These are phyloP conservation scores for Trypanosoma rangeli DNA, from an alignment of 208 protist genomes.

Conservation along the genomic window DNA sequence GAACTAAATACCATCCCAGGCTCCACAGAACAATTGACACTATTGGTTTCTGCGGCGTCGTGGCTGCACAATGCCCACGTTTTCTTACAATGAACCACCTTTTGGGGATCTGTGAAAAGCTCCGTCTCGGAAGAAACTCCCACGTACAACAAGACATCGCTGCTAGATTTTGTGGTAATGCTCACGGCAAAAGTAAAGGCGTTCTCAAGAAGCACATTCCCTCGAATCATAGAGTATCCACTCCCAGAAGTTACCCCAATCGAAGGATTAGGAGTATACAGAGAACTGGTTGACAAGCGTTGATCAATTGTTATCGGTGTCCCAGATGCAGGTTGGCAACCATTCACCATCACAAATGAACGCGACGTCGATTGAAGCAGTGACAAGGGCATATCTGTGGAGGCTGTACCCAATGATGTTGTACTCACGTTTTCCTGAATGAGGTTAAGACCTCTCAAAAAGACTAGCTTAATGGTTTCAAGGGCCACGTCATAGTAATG, in stretches of 20 bases:
- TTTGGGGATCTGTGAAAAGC: constrained; percentile 43
- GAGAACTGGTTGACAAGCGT: constrained; percentile 54
- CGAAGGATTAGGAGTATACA: constrained; percentile 75
- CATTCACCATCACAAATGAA: constrained; percentile 16
- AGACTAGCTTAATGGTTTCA: constrained; percentile 39
- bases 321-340: constrained; percentile 9
- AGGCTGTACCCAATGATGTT: not conserved
- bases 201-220: constrained; percentile 54
- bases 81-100: constrained; percentile 68
- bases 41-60: constrained; percentile 72
- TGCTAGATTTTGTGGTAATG: constrained; percentile 41
- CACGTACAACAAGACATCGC: constrained; percentile 69
- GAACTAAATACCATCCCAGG: constrained; percentile 80
- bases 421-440: not conserved
- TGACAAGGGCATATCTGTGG: not conserved
- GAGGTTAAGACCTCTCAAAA: constrained; percentile 40
- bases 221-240: constrained; percentile 56
- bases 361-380: constrained; percentile 22
- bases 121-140: constrained; percentile 73
- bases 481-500: constrained; percentile 39
- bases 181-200: constrained; percentile 71
- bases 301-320: constrained; percentile 57
- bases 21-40: constrained; percentile 82
- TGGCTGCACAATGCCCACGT: constrained; percentile 82
- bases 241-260: constrained; percentile 57